Evolutionary conservation across 805 yeast species (phyloP), one percentile per base, ranked within the genome.

Genomic region (Kodamaea hsintzibuensis): DNA sequence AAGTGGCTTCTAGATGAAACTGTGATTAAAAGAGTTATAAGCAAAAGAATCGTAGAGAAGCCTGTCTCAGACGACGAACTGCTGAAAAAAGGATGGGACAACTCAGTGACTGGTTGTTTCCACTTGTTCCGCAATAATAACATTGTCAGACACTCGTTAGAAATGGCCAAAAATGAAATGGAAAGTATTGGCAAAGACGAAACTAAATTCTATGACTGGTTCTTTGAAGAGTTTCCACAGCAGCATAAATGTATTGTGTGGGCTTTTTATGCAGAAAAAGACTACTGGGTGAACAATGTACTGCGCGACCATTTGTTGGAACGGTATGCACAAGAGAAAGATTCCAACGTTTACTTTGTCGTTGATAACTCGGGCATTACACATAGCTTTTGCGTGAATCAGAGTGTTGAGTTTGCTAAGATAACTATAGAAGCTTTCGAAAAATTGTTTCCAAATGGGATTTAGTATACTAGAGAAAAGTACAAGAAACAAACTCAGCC

Each of bases 101-200:
- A 74, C 49, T 72, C 82, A 0, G 60, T 76, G 5, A 58, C 59
- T 1, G 80, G 83, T 1, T 74, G 86, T 0, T 64, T 66, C 51
- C 64, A 72, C 13, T 66, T 86, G 17, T 64, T 78, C 3, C 63
- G 65, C 12, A 72, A 80, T 25, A 71, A 77, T 2, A 56, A 69
- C 2, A 78, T 82, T 37, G 77, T 85, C 9, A 68, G 67, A 47
- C 91, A 87, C 63, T 76, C 84, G 1, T 66, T 85, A 38, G 78
- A 72, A 0, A 61, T 88, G 64, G 91, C 86, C 1, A 62, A 70
- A 3, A 84, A 84, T 59, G 92, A 88, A 64, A 81, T 87, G 82
- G 57, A 57, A 3, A 65, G 59, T 3, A 85, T 87, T 27, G 72
- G 72, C 42, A 68, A 74, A n/a, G 82, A 81, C 45, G 76, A 76